phyloP scores from a whole-genome alignment of 305 asterid genomes.

The Striga hermonthica region DNA sequence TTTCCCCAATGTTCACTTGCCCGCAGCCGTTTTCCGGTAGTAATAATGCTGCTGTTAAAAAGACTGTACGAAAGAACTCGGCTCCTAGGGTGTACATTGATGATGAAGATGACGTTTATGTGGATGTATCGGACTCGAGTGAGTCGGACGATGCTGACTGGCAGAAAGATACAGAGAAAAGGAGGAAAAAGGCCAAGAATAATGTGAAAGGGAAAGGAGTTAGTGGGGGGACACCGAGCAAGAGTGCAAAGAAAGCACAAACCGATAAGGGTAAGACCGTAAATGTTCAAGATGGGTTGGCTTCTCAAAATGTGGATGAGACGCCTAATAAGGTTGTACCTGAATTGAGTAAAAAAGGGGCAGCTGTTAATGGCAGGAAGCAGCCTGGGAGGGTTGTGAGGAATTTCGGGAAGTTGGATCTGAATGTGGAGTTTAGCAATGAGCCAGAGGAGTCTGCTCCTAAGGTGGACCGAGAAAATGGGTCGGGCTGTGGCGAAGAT shows the following conservation, averaged over 20 bases:
- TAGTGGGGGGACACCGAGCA: conserved; percentile 32
- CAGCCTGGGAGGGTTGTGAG: conserved; percentile 72
- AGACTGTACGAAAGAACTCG: conserved; percentile 37
- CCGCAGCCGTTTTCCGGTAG: conserved; percentile 35
- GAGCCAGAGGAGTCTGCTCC: conserved; percentile 77
- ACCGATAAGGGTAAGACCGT: conserved; percentile 50
- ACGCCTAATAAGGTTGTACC: conserved; percentile 34
- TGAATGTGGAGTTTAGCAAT: conserved; percentile 90
- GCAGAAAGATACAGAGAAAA: conserved; percentile 36
- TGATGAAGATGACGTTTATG: conserved; percentile 55
- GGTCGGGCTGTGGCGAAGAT: conserved; percentile 66
- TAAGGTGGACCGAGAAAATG: conserved; percentile 53
- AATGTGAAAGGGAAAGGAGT: conserved; percentile 46
- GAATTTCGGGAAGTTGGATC: conserved; percentile 73
- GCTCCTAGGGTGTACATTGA: conserved; percentile 63
- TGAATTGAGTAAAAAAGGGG: conserved; percentile 57
- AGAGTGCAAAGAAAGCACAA: conserved; percentile 44
- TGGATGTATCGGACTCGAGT: conserved; percentile 65
- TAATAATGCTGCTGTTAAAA: conserved; percentile 26
- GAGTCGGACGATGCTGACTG: conserved; percentile 77
- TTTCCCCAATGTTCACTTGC: conserved; percentile 73
- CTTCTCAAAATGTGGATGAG: conserved; percentile 44
- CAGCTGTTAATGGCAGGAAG: conserved; percentile 47
- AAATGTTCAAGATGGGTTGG: conserved; percentile 42
- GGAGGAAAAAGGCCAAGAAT: conserved; percentile 38